Base-by-base conservation (phyloP, 2,329 filamentous ascomycete genomes). In the Boeremia exigua region DNA sequence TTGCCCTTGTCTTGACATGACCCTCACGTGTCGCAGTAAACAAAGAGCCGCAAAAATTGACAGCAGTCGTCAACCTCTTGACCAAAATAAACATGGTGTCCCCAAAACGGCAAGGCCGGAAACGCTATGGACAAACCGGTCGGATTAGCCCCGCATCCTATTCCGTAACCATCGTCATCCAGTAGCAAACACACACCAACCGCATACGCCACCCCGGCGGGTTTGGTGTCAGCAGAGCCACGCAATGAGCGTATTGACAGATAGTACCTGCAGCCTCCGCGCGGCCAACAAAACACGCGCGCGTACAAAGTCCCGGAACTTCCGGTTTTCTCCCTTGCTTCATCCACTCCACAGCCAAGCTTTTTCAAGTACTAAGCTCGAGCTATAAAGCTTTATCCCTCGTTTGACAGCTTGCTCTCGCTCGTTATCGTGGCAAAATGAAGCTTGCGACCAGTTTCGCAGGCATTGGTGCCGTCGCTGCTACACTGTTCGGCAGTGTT, bases 401-500 rank as follows among this genome's bases (percentile, higher is more conserved):
- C 45, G 40, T 50, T 58, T 48, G 40, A 37, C 23, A 47, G 44
- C 36, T 47, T 46, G 12, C 33, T 28, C 38, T 45, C 50, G 25
- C 32, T 54, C 46, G 34, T 48, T 54, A 27, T 54, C 50, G 40
- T 43, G 27, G n/a, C 45, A 58, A 34, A n/a, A 58, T 58, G 55
- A 58, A 50, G 50, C 30, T 53, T 34, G n/a, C 37, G 8, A 34
- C 36, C 23, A 10, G 40, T 32, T 38, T 50, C 23, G 40, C 46
- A 43, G 42, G 48, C 47, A 28, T 48, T 27, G 27, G 47, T 15
- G 47, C 45, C 9, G 46, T 54, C 29, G 61, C 60, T 25, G 61
- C 65, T 27, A 57, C 58, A n/a, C 48, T 67, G 47, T 42, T 53
- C 38, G 56, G 58, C 39, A 53, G 56, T 28, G 65, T 51, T 8